Percentiles rank a stretch among this genome's conserved stretches.
These are phyloP conservation scores for Taxawa tesnikishii DNA, from an alignment of 2,329 filamentous ascomycete genomes.

Conservation along the genomic window DNA sequence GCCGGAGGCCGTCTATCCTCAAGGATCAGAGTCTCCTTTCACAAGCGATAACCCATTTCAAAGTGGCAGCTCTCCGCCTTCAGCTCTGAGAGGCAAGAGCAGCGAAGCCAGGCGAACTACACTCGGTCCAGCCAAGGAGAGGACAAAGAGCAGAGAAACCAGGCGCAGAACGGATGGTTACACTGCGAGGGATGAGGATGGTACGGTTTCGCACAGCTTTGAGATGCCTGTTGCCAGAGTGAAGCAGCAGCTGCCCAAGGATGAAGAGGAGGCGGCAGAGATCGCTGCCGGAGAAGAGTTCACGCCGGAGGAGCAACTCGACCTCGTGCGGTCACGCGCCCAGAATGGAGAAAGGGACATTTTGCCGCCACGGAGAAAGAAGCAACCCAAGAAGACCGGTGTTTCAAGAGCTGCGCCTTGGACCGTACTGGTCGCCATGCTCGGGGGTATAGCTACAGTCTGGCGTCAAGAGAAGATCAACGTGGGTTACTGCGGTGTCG, in stretches of 20 bases:
- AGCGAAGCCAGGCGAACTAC: conserved; percentile 40
- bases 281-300: conserved; percentile 80
- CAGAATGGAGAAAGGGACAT: conserved; percentile 1
- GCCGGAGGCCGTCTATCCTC: conserved; percentile 14
- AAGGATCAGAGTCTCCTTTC: conserved; percentile 51
- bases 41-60: conserved; percentile 90
- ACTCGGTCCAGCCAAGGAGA: conserved; percentile 25
- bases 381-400: conserved; percentile 10
- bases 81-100: conserved; percentile 24
- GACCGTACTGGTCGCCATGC: conserved; percentile 56
- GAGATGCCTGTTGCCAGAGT: conserved; percentile 41
- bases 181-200: conserved; percentile 37
- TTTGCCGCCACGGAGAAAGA: conserved; percentile 24
- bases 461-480: conserved; percentile 94
- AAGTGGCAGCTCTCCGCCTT: conserved; percentile 59
- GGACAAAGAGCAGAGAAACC: conserved; percentile 28
- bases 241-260: conserved; percentile 14
- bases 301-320: conserved; percentile 76
- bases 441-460: conserved; percentile 64
- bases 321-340: conserved; percentile 60
- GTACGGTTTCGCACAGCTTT: conserved; percentile 43
- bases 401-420: conserved; percentile 54
- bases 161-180: conserved; percentile 31
- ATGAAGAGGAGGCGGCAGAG: conserved; percentile 26
- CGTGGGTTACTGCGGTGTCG: conserved; percentile 87